These are phyloP conservation scores for Cucumis hystrix DNA, from an alignment of 306 rosid genomes.

Conservation along the genomic window DNA sequence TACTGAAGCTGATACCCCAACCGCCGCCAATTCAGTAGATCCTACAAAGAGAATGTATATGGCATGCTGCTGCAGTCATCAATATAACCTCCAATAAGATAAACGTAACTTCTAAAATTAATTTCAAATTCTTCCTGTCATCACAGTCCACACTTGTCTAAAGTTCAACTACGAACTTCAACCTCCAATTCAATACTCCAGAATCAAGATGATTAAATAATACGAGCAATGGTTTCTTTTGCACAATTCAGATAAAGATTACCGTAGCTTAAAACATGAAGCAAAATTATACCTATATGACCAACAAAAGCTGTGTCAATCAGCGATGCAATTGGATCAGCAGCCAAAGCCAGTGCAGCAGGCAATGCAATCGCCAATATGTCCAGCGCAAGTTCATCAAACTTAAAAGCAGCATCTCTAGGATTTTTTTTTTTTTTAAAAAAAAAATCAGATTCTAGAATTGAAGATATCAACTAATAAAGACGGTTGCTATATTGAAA, in stretches of 20 bases:
- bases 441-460: neutral
- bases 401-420: slow-evolving; percentile 21
- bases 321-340: slow-evolving; percentile 82
- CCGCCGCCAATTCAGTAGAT: slow-evolving; percentile 80
- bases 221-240: neutral
- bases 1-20: slow-evolving; percentile 77
- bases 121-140: neutral
- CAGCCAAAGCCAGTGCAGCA: slow-evolving; percentile 82
- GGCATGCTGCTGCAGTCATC: slow-evolving; percentile 9
- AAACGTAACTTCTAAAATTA: neutral
- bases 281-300: slow-evolving; percentile 55
- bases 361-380: slow-evolving; percentile 80
- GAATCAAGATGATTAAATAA: neutral
- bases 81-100: neutral
- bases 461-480: neutral
- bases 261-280: neutral
- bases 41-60: slow-evolving; percentile 33
- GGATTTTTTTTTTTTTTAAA: neutral
- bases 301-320: slow-evolving; percentile 88
- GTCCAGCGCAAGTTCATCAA: slow-evolving; percentile 58
- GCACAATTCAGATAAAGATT: neutral
- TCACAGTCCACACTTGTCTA: neutral
- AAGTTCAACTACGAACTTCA: neutral
- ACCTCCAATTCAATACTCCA: neutral
- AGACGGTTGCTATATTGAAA: neutral